These are phyloP conservation scores for Eutrema japonicum DNA, from an alignment of 345 rosid species.

Conservation along the genomic window DNA sequence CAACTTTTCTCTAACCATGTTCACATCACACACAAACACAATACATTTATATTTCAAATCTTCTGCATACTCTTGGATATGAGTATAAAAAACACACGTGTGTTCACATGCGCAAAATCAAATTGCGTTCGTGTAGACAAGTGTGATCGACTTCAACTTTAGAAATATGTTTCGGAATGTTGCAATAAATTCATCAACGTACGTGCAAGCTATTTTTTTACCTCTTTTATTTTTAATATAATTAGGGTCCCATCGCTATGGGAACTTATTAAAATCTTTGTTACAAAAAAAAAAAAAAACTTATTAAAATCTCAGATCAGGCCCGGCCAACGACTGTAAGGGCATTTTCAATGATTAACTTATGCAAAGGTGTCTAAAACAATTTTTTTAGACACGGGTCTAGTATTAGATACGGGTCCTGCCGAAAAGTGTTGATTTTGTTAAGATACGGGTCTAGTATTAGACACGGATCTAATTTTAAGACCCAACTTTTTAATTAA, in stretches of 20 bases:
- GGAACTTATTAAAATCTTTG: neutral
- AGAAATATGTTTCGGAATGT: neutral
- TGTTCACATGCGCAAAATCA: constrained; percentile 31
- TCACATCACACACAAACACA: constrained; percentile 27
- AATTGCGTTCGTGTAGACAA: constrained; percentile 30
- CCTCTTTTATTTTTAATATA: too few species aligned
- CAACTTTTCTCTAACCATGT: constrained; percentile 33
- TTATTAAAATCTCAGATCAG: neutral
- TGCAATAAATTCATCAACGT: too few species aligned
- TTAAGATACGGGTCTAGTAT: too few species aligned
- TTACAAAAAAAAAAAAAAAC: neutral
- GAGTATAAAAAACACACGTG: constrained; percentile 5
- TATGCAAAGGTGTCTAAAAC: too few species aligned
- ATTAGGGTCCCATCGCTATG: constrained; percentile 23
- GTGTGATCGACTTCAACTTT: constrained; percentile 26
- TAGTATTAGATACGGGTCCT: too few species aligned
- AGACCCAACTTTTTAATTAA: too few species aligned
- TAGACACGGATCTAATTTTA: too few species aligned
- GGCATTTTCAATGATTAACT: too few species aligned
- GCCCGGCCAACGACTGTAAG: constrained; percentile 4
- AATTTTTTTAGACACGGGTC: too few species aligned
- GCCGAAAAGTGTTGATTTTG: too few species aligned
- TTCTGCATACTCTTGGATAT: neutral
- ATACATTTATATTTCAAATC: neutral
- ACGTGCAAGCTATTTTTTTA: neutral